phyloP scores from a whole-genome alignment of 306 rosid genomes.

The Rosa multiflora region DNA sequence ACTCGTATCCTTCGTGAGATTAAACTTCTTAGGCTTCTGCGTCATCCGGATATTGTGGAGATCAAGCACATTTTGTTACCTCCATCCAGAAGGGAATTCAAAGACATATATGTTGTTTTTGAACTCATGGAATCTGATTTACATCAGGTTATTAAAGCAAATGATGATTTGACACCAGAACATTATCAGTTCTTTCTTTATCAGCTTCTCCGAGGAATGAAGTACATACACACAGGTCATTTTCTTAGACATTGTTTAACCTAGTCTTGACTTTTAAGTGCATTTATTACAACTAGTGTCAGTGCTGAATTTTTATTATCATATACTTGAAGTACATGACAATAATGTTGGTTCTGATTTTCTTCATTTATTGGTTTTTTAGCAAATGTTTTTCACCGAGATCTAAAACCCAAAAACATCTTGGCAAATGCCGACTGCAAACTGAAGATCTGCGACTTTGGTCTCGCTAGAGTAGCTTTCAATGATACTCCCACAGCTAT shows the following conservation, averaged over 20 bases:
- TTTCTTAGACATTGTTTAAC: constrained; percentile 20
- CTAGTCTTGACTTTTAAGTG: constrained; percentile 14
- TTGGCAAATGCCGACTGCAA: constrained; percentile 99
- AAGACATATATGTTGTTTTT: constrained; percentile 96
- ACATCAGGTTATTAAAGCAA: constrained; percentile 99
- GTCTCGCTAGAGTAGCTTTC: constrained; percentile 98
- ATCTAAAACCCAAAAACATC: constrained; percentile 94
- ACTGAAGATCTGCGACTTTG: constrained; percentile 98
- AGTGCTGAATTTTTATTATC: neutral
- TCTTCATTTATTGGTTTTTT: constrained; percentile 37
- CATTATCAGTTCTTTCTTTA: constrained; percentile 98
- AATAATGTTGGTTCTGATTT: constrained; percentile 32
- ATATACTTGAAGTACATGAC: constrained; percentile 14
- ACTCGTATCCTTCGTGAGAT: constrained; percentile 99
- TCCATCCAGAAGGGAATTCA: constrained; percentile 99
- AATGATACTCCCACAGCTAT: constrained; percentile 98
- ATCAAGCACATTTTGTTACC: constrained; percentile 96
- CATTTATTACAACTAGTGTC: constrained; percentile 16
- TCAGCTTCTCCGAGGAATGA: constrained; percentile 98
- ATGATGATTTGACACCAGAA: constrained; percentile 97
- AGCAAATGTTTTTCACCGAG: constrained; percentile 99
- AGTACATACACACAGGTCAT: constrained; percentile 95
- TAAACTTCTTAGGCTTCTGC: constrained; percentile 93
- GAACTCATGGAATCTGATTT: constrained; percentile 99
- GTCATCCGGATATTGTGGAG: constrained; percentile 97